Evolutionary conservation across 768 basidiomycete genomes (phyloP).

Genomic region (Termitomyces sp.): DNA sequence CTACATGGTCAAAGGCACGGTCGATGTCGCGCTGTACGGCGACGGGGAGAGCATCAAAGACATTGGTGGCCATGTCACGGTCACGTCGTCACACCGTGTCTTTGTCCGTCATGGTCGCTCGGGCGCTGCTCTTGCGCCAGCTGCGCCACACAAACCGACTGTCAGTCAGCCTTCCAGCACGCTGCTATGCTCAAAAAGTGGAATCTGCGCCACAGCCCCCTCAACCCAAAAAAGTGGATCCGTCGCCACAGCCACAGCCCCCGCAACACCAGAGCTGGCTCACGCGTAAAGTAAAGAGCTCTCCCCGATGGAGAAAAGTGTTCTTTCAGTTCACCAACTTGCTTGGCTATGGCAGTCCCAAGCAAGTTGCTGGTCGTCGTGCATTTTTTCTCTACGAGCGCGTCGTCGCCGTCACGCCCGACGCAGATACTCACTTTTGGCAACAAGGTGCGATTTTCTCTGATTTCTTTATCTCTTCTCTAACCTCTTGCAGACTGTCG

Average conservation of each 20-base stretch:
- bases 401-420: slow-evolving; percentile 51
- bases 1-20: slow-evolving; percentile 38
- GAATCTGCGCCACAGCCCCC: not conserved
- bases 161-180: not conserved
- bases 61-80: slow-evolving; percentile 9
- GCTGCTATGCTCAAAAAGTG: not conserved
- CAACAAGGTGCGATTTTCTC: slow-evolving; percentile 44
- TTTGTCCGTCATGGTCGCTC: slow-evolving; percentile 10
- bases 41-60: slow-evolving; percentile 37
- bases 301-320: slow-evolving; percentile 37
- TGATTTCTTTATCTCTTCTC: not conserved
- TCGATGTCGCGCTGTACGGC: slow-evolving; percentile 45
- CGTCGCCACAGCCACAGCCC: not conserved
- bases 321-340: slow-evolving; percentile 44
- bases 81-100: slow-evolving; percentile 10
- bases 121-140: slow-evolving; percentile 9
- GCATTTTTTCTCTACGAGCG: slow-evolving; percentile 53
- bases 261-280: slow-evolving; percentile 39
- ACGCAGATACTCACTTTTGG: slow-evolving; percentile 62
- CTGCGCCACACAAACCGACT: slow-evolving; percentile 7
- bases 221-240: not conserved
- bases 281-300: slow-evolving; percentile 45
- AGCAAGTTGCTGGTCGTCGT: slow-evolving; percentile 57
- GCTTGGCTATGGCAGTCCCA: slow-evolving; percentile 58
- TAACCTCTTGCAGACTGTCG: slow-evolving; percentile 53